Percentiles rank a stretch among this genome's conserved stretches.
These are phyloP conservation scores for Mycena rebaudengoi DNA, from an alignment of 768 basidiomycete species.

Conservation along the genomic window DNA sequence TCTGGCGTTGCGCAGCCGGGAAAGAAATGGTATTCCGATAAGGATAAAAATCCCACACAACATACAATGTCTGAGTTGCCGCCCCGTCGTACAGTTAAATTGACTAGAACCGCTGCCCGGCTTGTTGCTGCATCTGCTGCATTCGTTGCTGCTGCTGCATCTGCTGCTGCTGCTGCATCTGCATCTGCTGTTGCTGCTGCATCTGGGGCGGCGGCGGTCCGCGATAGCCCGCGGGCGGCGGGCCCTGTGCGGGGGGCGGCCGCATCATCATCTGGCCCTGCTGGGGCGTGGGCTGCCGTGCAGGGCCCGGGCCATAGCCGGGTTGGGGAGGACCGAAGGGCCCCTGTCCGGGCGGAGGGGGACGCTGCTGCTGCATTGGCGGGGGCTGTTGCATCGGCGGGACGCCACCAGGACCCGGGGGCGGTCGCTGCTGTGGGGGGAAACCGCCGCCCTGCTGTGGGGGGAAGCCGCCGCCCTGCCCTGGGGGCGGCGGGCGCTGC, in stretches of 20 bases:
- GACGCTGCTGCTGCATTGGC: slow-evolving; percentile 33
- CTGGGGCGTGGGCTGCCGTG: slow-evolving; percentile 31
- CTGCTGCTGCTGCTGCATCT: slow-evolving; percentile 30
- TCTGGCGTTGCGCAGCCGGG: too few species aligned
- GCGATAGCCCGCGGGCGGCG: slow-evolving; percentile 23
- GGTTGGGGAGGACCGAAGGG: slow-evolving; percentile 19
- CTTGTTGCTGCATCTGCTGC: slow-evolving; percentile 19
- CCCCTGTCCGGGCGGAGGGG: slow-evolving; percentile 20
- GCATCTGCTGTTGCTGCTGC: slow-evolving; percentile 25
- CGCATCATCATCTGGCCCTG: slow-evolving; percentile 31
- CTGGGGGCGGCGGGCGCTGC: slow-evolving; percentile 43
- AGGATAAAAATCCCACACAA: too few species aligned
- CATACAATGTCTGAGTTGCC: too few species aligned
- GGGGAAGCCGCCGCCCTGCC: slow-evolving; percentile 33
- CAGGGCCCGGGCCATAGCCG: slow-evolving; percentile 20
- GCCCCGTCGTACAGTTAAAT: too few species aligned
- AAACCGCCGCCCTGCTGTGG: slow-evolving; percentile 18
- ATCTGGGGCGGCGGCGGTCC: slow-evolving; percentile 23
- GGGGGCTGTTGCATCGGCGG: slow-evolving; percentile 39
- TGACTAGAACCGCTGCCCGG: slow-evolving; percentile 23
- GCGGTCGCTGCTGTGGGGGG: slow-evolving; percentile 35
- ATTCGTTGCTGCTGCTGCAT: slow-evolving; percentile 32
- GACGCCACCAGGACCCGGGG: too few species aligned
- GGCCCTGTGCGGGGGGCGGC: slow-evolving; percentile 13
- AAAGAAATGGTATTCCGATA: too few species aligned